A percentile compares a stretch with the other conserved stretches of the same genome.
Evolutionary conservation across 2,329 filamentous ascomycete genomes (phyloP).

Genomic region (Trichoderma brevicompactum): DNA sequence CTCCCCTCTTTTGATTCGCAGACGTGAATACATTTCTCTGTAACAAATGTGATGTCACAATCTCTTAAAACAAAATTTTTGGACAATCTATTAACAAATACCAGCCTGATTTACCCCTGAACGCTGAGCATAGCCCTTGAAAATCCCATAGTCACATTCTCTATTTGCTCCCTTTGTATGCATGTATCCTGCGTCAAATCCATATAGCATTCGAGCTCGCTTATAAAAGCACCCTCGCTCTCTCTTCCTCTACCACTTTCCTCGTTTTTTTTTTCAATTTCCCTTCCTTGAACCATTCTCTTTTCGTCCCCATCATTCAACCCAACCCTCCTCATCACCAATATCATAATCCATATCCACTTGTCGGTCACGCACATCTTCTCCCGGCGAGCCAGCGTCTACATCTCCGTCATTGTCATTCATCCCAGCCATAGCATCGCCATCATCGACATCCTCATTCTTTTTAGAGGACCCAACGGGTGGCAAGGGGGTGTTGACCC

Average conservation of each 20-base stretch:
- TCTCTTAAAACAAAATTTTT: no score
- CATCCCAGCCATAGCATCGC: constrained; percentile 37
- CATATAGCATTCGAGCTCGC: not conserved
- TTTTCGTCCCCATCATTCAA: constrained; percentile 25
- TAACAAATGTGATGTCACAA: no score
- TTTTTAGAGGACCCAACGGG: constrained; percentile 32
- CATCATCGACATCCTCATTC: constrained; percentile 22
- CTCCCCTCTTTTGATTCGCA: not conserved
- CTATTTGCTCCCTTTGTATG: not conserved
- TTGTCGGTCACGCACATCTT: constrained; percentile 39
- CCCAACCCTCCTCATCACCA: constrained; percentile 56
- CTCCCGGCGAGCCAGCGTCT: constrained; percentile 24
- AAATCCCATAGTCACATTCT: no score
- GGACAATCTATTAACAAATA: no score
- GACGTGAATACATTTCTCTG: not conserved
- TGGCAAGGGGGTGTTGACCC: constrained; percentile 51
- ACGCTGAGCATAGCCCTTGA: no score
- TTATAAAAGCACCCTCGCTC: not conserved
- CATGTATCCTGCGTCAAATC: not conserved
- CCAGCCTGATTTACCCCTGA: no score
- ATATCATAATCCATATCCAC: constrained; percentile 60
- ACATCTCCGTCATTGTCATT: constrained; percentile 32
- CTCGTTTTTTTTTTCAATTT: not conserved
- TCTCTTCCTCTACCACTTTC: not conserved
- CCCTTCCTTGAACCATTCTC: not conserved